These are phyloP conservation scores for Leishmania tropica DNA, from an alignment of 208 protist species.

Conservation along the genomic window DNA sequence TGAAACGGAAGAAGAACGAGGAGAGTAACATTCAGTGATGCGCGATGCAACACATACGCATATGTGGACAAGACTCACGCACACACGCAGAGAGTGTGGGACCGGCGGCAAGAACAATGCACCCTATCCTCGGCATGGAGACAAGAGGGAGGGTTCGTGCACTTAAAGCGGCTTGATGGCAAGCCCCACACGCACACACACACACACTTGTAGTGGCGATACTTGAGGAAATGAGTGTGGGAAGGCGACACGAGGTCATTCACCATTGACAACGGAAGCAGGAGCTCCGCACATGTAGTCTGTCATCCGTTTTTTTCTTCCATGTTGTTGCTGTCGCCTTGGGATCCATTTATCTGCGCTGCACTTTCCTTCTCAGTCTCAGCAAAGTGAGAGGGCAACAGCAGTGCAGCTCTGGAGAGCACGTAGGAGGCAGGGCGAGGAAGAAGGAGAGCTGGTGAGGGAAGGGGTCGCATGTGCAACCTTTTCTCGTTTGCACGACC, in stretches of 20 bases:
- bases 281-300: neutral
- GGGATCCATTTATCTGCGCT: neutral
- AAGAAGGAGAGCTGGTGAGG: neutral
- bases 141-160: neutral
- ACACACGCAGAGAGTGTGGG: neutral
- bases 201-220: neutral
- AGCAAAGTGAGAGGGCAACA: neutral
- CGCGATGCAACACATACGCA: neutral
- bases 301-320: neutral
- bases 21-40: neutral
- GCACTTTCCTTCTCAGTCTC: neutral
- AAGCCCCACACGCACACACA: neutral
- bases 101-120: neutral
- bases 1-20: neutral
- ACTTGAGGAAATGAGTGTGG: neutral
- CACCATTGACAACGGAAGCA: neutral
- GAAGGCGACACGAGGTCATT: neutral
- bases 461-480: neutral
- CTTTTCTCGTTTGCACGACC: neutral
- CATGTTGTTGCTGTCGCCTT: neutral
- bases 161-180: neutral
- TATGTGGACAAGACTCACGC: neutral
- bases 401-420: neutral
- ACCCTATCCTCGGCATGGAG: neutral
- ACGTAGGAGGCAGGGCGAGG: neutral